Evolutionary conservation across 1,284 basidiomycete genomes (phyloP), one percentile per base, ranked within the genome.

Genomic region (Pulveroboletus sp.): DNA sequence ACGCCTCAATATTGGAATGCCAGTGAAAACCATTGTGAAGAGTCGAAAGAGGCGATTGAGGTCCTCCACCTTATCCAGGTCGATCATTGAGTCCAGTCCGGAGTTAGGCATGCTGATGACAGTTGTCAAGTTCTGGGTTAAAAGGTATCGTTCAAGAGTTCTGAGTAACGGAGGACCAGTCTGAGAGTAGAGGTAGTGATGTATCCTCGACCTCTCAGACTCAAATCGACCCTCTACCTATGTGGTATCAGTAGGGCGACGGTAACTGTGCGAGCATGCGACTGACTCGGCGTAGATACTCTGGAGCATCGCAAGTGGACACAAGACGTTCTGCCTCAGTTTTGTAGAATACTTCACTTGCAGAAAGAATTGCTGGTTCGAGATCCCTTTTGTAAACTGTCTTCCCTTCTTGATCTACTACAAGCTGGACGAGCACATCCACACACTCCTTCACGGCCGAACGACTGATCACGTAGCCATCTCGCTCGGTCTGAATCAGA

Each of bases 391-490:
- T 85, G 77, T 99, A 99, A 9, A 98, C 85, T 0, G 86, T 88
- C 39, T 71, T 73, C 18, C 78, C 77, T 3, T 77, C 78, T 42
- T 80, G 76, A 9, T 74, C 76, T 46, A 83, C 81, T 2, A 79
- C 77, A 33, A 96, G 81, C 55, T 86, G 81, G 50, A 89, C 76
- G 45, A 98, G 84, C 58, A 99, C 89, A 56, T 96, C 94, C 39
- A 97, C 88, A 60, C 91, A 94, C 65, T 90, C 91, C 68, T 94
- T 91, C 57, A 98, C 85, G 6, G 92, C 89, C 9, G 94, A 96
- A 29, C 93, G 88, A 71, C 94, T 95, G 70, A 99, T 96, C 47
- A 85, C 85, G 63, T 90, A 91, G 25, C 96, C 96, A 61, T 96
- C 90, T 20, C 96, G 88, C 69, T 99, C 96, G 57, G 94, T 87